Percentiles rank a stretch among this genome's conserved stretches.
phyloP scores from a whole-genome alignment of 768 basidiomycete species.

The Coprinellus micaceus region DNA sequence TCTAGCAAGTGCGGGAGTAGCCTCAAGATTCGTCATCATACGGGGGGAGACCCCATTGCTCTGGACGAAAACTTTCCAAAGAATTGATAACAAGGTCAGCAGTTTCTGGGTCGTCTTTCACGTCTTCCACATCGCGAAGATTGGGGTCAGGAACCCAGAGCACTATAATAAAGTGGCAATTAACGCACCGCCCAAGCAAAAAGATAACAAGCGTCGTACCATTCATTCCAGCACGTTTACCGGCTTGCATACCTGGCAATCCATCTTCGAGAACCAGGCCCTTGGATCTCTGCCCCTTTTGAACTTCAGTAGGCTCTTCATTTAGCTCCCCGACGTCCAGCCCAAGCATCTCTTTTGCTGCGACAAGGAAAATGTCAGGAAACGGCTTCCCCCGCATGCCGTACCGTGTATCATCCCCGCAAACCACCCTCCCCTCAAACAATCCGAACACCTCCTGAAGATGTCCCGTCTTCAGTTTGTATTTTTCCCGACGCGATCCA shows the following conservation, averaged over 20 bases:
- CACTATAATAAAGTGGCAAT: constrained; percentile 43
- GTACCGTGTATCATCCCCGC: constrained; percentile 60
- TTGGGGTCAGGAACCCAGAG: constrained; percentile 83
- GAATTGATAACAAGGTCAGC: constrained; percentile 60
- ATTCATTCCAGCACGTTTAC: constrained; percentile 81
- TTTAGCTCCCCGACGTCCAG: constrained; percentile 52
- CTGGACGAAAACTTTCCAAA: constrained; percentile 72
- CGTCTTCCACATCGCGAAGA: constrained; percentile 45
- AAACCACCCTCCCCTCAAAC: constrained; percentile 66
- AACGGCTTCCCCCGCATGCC: constrained; percentile 69
- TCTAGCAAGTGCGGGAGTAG: too few species aligned
- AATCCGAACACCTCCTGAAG: constrained; percentile 53
- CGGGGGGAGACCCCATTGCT: constrained; percentile 80
- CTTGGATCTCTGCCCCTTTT: constrained; percentile 47
- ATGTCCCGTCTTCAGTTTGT: constrained; percentile 63
- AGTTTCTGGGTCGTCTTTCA: constrained; percentile 40
- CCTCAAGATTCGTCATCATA: constrained; percentile 30
- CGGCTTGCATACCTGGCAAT: constrained; percentile 72
- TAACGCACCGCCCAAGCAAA: constrained; percentile 3
- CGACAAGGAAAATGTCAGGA: constrained; percentile 77
- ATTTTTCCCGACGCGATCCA: constrained; percentile 64
- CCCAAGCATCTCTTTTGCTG: constrained; percentile 59
- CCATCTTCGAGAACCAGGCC: constrained; percentile 86
- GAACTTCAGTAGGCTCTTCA: constrained; percentile 26
- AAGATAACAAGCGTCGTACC: constrained; percentile 40